Evolutionary conservation across 1,284 basidiomycete genomes (phyloP), one percentile per base, ranked within the genome.

Genomic region (Mycosarcoma mackinlayi): DNA sequence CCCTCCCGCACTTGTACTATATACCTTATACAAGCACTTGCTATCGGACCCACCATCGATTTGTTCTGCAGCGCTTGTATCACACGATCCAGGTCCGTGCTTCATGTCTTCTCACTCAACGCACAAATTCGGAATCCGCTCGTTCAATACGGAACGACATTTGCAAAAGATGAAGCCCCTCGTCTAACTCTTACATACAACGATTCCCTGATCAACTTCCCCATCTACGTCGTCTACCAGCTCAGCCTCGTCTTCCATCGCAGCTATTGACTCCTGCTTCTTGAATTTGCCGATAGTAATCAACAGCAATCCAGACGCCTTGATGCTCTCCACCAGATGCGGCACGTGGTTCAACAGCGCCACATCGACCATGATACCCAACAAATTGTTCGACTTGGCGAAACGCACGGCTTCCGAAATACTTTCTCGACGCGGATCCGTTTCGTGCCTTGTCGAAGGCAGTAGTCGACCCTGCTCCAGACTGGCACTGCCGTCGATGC

Each of bases 371-470:
- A 96, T 90, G 48, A 99, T 87, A 57, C 96, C 96, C 60, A 99
- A 85, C 34, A 99, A 85, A 83, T 98, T 98, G 84, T 97, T 98
- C 58, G 87, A 86, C 82, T 91, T 93, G 21, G 94, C 92, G 82
- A 98, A 97, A 76, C 95, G 92, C 55, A 98, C 93, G 16, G 94
- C 94, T 67, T 93, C 91, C 63, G 90, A 88, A 34, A 98, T 89
- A 78, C 92, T 94, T 60, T 82, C 86, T 85, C 84, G 90, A 24
- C 87, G 73, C 48, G 85, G 77, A 77, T 88, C 87, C 11, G 84
- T 83, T 74, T 86, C 85, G 59, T 84, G 77, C 11, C 84, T 83
- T 8, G 83, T 79, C 13, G 84, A 83, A 1, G 85, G 83, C 3
- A 83, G 64, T 28, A 81, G 35, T 37, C 55, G 37, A 23, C 63